These are phyloP conservation scores for Trypanosoma mega DNA, from an alignment of 208 protist genomes.

Conservation along the genomic window DNA sequence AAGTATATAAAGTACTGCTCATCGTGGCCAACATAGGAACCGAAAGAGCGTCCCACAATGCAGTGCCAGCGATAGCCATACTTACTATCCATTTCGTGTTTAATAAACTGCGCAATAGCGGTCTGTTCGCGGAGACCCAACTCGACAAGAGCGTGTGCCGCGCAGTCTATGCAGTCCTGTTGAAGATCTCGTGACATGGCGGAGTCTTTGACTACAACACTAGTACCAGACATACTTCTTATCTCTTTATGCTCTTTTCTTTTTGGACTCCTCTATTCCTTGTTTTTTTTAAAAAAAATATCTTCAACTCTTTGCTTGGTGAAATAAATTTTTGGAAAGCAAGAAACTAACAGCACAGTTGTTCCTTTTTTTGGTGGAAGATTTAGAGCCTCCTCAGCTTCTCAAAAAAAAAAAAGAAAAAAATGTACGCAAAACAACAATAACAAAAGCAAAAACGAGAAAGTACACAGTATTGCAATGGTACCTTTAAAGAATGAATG, in stretches of 20 bases:
- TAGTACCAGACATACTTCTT: slow-evolving; percentile 53
- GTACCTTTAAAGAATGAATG: slow-evolving; percentile 12
- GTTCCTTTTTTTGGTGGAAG: too few species aligned
- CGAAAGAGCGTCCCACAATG: slow-evolving; percentile 99
- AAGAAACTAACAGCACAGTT: too few species aligned
- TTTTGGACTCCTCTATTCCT: not conserved
- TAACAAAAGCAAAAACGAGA: slow-evolving; percentile 11
- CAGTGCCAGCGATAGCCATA: slow-evolving; percentile 99
- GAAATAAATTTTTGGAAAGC: too few species aligned
- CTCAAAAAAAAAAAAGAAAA: slow-evolving; percentile 9
- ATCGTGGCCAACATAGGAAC: slow-evolving; percentile 99
- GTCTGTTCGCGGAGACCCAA: slow-evolving; percentile 91
- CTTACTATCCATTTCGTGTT: slow-evolving; percentile 98
- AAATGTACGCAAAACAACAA: slow-evolving; percentile 8
- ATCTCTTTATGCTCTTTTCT: not conserved
- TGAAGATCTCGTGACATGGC: slow-evolving; percentile 80
- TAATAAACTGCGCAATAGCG: slow-evolving; percentile 99
- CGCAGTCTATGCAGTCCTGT: slow-evolving; percentile 89
- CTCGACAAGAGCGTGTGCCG: slow-evolving; percentile 56
- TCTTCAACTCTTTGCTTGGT: too few species aligned
- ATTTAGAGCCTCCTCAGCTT: too few species aligned
- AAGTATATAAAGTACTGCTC: slow-evolving; percentile 99
- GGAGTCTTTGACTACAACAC: slow-evolving; percentile 70
- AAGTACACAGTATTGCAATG: too few species aligned
- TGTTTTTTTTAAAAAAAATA: slow-evolving; percentile 1